A percentile compares a stretch with the other conserved stretches of the same genome.
Conservation (phyloP, 2,329 filamentous ascomycete species). For the Aureobasidium sp. region DNA sequence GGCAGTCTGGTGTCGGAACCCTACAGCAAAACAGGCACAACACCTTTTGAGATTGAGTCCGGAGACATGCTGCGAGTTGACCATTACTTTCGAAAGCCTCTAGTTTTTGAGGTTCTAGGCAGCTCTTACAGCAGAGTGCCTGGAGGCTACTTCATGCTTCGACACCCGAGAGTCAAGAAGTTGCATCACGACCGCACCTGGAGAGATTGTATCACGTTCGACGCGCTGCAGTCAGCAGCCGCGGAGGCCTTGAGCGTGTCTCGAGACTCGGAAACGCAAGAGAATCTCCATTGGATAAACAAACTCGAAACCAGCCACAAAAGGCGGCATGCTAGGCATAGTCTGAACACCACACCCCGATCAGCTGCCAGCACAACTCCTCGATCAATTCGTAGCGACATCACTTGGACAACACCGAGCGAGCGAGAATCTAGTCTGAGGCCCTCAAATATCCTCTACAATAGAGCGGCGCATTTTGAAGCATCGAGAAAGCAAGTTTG, state of each 20-base stretch:
- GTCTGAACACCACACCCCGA: slow-evolving; percentile 20
- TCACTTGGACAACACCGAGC: not conserved
- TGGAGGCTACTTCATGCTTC: slow-evolving; percentile 64
- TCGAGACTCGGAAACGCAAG: slow-evolving; percentile 50
- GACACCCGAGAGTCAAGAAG: slow-evolving; percentile 71
- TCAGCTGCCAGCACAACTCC: slow-evolving; percentile 14
- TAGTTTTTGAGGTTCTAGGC: slow-evolving; percentile 74
- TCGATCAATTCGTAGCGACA: not conserved
- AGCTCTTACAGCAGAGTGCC: slow-evolving; percentile 69
- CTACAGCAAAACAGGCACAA: slow-evolving; percentile 22
- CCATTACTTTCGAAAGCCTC: slow-evolving; percentile 59
- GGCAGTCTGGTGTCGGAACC: slow-evolving; percentile 33
- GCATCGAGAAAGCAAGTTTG: not conserved
- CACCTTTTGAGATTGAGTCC: slow-evolving; percentile 22
- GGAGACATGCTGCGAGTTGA: slow-evolving; percentile 29
- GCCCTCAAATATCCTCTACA: not conserved
- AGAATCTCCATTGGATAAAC: slow-evolving; percentile 55
- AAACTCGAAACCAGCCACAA: slow-evolving; percentile 44
- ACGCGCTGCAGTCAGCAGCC: slow-evolving; percentile 63
- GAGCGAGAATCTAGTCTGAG: not conserved
- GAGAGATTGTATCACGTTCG: slow-evolving; percentile 60
- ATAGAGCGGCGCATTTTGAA: no score
- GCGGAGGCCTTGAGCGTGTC: slow-evolving; percentile 47
- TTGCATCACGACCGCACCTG: slow-evolving; percentile 69
- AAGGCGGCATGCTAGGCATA: slow-evolving; percentile 26